Evolutionary conservation across 225 moss, liverwort and hornwort species (phyloP), one percentile per base, ranked within the genome.

Genomic region (Bryoerythrophyllum caledonicum): DNA sequence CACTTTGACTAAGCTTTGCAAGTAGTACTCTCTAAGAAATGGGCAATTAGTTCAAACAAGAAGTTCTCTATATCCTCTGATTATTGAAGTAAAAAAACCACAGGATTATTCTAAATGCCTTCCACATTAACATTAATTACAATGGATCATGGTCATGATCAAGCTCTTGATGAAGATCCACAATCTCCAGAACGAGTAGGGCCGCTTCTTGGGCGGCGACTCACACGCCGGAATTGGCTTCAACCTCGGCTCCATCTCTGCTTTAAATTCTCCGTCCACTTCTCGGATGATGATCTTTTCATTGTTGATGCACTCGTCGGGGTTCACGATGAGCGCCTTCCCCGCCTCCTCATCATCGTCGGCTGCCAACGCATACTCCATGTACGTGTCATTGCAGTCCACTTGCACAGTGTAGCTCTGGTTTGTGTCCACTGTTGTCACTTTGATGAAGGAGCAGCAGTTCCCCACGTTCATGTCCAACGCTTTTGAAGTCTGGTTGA

Each of bases 391-490:
- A 51, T 41, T 77, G 77, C 32, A 76, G 60, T 77, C 73, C 40
- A 77, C 6, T 57, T 73, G 76, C 10, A 80, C 34, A 19, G 30
- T 84, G 51, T 80, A 80, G 65, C 80, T 80, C 2, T 73, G 28
- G 27, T 80, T 74, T 63, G 58, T 70, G 20, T 17, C 69, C 30
- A 80, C 59, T 32, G 72, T 84, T 11, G 69, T 49, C 48, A 84
- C 16, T 27, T 73, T 74, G 9, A 63, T 44, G 25, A 53, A 74
- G 24, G 68, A 76, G 1, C 56, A 67, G 59, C 65, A 76, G 16
- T 68, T 80, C n/a, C 80, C 59, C 34, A 84, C 68, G 38, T 75
- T 78, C 46, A 85, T 74, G 24, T 78, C 69, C 72, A 85, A 48
- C 15, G 55, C 65, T 40, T 26, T 46, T 24, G 73, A 23, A 28